phyloP scores from a whole-genome alignment of 2,329 filamentous ascomycete species.

The Aspergillus fischeri region DNA sequence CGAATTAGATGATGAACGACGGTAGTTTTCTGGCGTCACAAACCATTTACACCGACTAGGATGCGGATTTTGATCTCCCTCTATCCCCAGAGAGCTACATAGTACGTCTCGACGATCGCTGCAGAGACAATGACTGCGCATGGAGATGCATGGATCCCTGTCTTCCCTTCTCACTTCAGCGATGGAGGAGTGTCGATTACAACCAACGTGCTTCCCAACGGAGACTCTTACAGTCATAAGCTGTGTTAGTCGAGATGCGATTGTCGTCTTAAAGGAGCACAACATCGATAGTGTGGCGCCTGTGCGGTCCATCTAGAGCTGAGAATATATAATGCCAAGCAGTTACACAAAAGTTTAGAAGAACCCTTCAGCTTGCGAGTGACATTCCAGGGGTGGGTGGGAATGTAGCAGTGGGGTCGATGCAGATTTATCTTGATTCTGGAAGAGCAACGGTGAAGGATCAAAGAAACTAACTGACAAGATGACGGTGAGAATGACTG shows the following conservation, averaged over 20 bases:
- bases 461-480: background rate
- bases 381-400: background rate
- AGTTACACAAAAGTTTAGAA: background rate
- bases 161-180: too few species aligned
- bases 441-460: background rate
- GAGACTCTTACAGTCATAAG: background rate
- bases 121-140: slow-evolving; percentile 12
- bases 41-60: background rate
- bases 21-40: too few species aligned
- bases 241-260: background rate
- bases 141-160: slow-evolving; percentile 8
- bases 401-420: background rate
- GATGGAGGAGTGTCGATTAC: background rate
- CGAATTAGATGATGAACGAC: background rate
- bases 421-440: background rate
- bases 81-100: slow-evolving; percentile 2
- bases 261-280: background rate
- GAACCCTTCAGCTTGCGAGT: background rate
- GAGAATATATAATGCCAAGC: background rate
- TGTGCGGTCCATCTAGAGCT: background rate
- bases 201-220: too few species aligned
- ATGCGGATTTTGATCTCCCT: background rate
- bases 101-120: slow-evolving; percentile 1
- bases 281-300: background rate
- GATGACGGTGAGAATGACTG: background rate